phyloP scores from a whole-genome alignment of 2,329 filamentous ascomycete genomes.

The Pseudocercospora eumusae region DNA sequence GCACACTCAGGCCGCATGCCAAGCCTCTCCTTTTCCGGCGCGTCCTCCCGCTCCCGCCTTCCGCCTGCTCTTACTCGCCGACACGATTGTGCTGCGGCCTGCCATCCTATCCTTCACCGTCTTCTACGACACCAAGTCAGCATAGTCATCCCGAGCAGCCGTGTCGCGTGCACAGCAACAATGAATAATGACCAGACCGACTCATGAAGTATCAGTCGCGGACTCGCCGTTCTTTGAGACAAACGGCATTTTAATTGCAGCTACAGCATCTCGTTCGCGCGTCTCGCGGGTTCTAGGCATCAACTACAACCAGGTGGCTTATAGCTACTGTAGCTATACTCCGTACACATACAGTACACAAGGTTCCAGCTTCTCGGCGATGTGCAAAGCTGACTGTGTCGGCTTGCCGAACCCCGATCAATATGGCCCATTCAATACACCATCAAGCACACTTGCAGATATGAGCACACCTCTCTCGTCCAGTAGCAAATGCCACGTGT shows the following conservation, averaged over 20 bases:
- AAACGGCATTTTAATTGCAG: not conserved
- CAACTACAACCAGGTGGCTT: slow-evolving; percentile 4
- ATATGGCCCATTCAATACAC: not conserved
- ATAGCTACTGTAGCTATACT: too few species aligned
- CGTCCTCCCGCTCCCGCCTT: not conserved
- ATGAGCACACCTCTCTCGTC: not conserved
- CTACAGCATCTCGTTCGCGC: not conserved
- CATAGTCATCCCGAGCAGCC: too few species aligned
- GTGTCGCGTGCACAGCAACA: too few species aligned
- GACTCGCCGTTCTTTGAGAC: not conserved
- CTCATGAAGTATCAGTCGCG: too few species aligned
- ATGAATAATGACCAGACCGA: too few species aligned
- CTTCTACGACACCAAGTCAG: too few species aligned
- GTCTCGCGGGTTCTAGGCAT: not conserved
- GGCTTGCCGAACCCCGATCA: not conserved
- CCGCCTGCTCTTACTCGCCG: not conserved
- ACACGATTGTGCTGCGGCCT: too few species aligned
- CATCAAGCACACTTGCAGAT: not conserved
- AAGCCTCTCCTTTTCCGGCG: not conserved
- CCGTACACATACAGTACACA: too few species aligned
- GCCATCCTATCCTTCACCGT: too few species aligned
- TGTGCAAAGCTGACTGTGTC: not conserved
- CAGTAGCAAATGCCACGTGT: not conserved
- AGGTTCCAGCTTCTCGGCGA: not conserved
- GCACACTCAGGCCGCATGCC: not conserved